Evolutionary conservation across 73 alveolate genomes (phyloP).

Genomic region (Paramecium pentaurelia): DNA sequence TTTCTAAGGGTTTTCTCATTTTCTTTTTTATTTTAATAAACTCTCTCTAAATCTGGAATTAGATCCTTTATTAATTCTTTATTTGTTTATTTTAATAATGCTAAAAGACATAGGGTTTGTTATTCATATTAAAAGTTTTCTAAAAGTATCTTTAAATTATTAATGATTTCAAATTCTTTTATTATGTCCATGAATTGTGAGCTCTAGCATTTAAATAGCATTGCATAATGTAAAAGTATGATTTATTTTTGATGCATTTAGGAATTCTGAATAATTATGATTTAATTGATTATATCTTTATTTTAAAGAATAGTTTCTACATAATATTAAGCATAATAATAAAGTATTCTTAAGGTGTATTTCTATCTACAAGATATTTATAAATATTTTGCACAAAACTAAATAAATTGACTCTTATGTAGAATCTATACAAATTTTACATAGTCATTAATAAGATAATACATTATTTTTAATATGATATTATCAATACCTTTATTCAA

Average conservation of each 20-base stretch:
- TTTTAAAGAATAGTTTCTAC: not conserved
- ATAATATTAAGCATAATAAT: not conserved
- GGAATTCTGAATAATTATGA: not conserved
- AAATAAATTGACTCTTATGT: not conserved
- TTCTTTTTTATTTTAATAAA: not conserved
- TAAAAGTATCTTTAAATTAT: not conserved
- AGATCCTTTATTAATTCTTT: not conserved
- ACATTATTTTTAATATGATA: not conserved
- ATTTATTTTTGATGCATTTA: not conserved
- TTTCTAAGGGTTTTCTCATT: not conserved
- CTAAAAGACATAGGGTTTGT: not conserved
- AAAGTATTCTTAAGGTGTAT: not conserved
- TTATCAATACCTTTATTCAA: slow-evolving; percentile 5
- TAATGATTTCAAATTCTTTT: not conserved
- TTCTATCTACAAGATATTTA: not conserved
- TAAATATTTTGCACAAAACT: not conserved
- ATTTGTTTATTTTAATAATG: not conserved
- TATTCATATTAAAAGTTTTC: not conserved
- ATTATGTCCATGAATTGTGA: not conserved
- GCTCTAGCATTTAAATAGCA: not conserved
- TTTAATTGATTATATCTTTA: not conserved
- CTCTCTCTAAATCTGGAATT: not conserved
- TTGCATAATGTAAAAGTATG: not conserved
- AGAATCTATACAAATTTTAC: not conserved
- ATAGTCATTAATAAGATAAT: not conserved